These are phyloP conservation scores for Saturnispora hagleri DNA, from an alignment of 805 yeast genomes.

Conservation along the genomic window DNA sequence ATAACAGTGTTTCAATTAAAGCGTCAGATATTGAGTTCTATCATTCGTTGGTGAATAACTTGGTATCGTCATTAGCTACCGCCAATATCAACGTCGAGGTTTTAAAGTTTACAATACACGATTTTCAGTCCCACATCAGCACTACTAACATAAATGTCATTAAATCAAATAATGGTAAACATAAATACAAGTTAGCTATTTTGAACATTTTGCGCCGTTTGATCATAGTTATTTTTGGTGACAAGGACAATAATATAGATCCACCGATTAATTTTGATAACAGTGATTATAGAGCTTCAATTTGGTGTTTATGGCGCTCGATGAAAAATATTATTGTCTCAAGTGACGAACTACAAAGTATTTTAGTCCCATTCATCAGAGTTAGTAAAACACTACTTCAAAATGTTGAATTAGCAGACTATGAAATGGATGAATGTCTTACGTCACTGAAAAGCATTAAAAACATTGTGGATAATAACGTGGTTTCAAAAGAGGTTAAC, in stretches of 20 bases:
- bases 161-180: constrained; percentile 10
- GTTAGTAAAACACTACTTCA: constrained; percentile 13
- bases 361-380: constrained; percentile 40
- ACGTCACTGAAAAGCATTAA: constrained; percentile 15
- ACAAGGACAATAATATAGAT: not conserved
- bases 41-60: constrained; percentile 6
- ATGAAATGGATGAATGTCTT: constrained; percentile 43
- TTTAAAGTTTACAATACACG: constrained; percentile 2
- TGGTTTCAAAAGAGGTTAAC: constrained; percentile 33
- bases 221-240: not conserved
- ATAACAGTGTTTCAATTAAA: not conserved
- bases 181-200: constrained; percentile 21
- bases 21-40: not conserved
- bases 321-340: constrained; percentile 13
- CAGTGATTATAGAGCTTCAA: not conserved
- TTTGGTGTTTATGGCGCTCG: constrained; percentile 13
- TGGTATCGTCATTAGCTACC: constrained; percentile 5
- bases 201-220: constrained; percentile 17
- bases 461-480: constrained; percentile 31
- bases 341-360: constrained; percentile 39
- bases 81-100: not conserved
- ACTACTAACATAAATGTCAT: constrained; percentile 4
- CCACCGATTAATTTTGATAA: not conserved
- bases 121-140: not conserved
- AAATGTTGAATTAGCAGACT: not conserved